Base-by-base conservation (phyloP, 495 filamentous ascomycete genomes). In the Trichoderma reesei region DNA sequence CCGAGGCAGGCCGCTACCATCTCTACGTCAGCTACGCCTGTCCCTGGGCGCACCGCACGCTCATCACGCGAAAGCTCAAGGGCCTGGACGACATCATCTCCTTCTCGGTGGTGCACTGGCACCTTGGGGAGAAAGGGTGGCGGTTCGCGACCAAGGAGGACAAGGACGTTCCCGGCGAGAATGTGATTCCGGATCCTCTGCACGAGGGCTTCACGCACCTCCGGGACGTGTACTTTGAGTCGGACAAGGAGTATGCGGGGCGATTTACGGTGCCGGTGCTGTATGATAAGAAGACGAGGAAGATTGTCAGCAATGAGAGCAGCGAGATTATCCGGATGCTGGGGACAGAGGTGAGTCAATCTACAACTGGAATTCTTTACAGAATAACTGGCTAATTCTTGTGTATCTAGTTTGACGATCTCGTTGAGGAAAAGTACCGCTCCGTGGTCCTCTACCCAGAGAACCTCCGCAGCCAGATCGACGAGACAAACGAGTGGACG, bases 221-320 rank as follows among this genome's bases (percentile, higher is more conserved):
- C 18, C 80, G 82, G n/a, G 75, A 95, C 56, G 70, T 95, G 31
- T 96, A 95, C 73, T 85, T 88, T 67, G 75, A 81, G 36, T 84
- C 85, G 7, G 80, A 91, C 68, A 81, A 85, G 0, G 74, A 82
- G 39, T 96, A 93, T 69, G 75, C 80, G 51, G 90, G 88, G 2
- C 78, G 89, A 33, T 94, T 86, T 72, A 94, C 90, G 1, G 89
- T 96, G 7, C 91, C 91, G 3, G 81, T 84, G 36, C 78, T 96
- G 33, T 94, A 86, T 78, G 90, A 96, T 72, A 90, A 80, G 70
- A 85, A 88, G 75, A 74, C 74, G 59, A 79, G 85, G 65, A 85
- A 81, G 33, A 89, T 93, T 65, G 90, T 93, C 64, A 92, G 82
- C 73, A 95, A 96, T 67, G 91, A 95, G 80, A 90, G 87, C 68